Conservation (phyloP, 2,329 filamentous ascomycete species). For the Sporothrix curviconia region DNA sequence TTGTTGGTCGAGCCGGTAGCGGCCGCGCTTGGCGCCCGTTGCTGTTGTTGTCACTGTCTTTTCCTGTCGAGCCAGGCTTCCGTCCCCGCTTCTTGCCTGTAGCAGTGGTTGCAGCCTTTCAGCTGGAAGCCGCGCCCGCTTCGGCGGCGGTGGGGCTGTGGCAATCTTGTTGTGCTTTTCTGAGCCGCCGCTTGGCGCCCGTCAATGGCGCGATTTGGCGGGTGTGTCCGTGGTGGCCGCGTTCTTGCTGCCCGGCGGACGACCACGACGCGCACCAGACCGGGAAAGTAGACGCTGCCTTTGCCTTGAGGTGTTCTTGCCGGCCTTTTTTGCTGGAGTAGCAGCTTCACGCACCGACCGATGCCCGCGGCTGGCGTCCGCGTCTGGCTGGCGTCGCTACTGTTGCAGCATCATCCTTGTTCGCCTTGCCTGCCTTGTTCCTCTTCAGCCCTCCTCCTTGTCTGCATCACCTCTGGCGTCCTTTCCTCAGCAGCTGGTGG, state of each 20-base stretch:
- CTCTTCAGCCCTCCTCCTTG: not conserved
- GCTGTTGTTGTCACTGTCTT: not conserved
- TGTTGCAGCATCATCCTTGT: not conserved
- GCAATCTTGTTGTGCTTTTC: slow-evolving; percentile 10
- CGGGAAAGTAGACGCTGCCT: not conserved
- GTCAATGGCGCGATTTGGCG: slow-evolving; percentile 5
- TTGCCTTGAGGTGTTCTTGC: not conserved
- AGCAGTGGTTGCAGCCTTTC: not conserved
- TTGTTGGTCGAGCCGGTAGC: not conserved
- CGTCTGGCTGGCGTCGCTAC: not conserved
- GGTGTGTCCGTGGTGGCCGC: not conserved
- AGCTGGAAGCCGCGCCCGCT: not conserved
- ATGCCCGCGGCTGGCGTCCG: not conserved
- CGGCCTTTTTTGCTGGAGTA: not conserved
- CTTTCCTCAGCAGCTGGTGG: not conserved
- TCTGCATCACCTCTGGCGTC: not conserved
- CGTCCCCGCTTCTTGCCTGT: slow-evolving; percentile 7
- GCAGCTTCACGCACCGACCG: not conserved
- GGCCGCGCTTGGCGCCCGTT: not conserved
- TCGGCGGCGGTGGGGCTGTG: slow-evolving; percentile 3
- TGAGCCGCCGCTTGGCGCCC: slow-evolving; percentile 10
- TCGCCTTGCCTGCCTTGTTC: not conserved
- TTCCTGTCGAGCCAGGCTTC: not conserved
- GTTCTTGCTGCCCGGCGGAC: slow-evolving; percentile 10
- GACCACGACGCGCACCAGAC: slow-evolving; percentile 7